phyloP scores from a whole-genome alignment of 495 filamentous ascomycete genomes.

The Daldinia decipiens region DNA sequence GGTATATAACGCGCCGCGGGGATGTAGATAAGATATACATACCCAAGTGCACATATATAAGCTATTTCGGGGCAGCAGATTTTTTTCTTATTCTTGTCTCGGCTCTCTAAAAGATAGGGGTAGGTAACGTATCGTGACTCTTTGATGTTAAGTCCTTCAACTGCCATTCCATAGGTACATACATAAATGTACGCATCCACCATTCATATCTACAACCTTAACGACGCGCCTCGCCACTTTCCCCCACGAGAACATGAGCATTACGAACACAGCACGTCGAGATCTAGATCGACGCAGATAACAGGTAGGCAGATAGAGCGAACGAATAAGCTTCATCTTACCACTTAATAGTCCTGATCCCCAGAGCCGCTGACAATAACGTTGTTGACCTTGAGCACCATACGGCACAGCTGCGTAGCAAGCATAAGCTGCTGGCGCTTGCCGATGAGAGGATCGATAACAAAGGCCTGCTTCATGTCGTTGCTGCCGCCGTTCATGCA shows the following conservation, averaged over 20 bases:
- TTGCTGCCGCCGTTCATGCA: constrained; percentile 96
- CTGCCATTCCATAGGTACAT: not conserved
- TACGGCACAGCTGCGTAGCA: constrained; percentile 96
- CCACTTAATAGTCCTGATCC: constrained; percentile 85
- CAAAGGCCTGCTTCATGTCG: constrained; percentile 96
- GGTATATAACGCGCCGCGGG: not conserved
- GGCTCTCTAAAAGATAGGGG: not conserved
- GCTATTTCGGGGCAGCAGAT: not conserved
- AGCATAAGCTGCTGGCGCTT: constrained; percentile 96
- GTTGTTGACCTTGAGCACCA: constrained; percentile 98
- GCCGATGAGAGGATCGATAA: constrained; percentile 96
- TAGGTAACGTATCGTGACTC: not conserved
- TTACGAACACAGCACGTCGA: not conserved
- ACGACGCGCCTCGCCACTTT: not conserved
- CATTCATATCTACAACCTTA: not conserved
- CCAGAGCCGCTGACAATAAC: constrained; percentile 95
- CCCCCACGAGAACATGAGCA: not conserved
- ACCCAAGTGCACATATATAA: constrained; percentile 4
- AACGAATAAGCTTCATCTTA: not conserved
- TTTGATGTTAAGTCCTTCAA: not conserved
- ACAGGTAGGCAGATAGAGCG: not conserved
- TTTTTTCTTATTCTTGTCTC: constrained; percentile 9
- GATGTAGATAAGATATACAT: not conserved
- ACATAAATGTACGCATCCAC: not conserved
- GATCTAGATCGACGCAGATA: not conserved